Conservation (phyloP, 2,329 filamentous ascomycete species). For the Nemania bipapillata region DNA sequence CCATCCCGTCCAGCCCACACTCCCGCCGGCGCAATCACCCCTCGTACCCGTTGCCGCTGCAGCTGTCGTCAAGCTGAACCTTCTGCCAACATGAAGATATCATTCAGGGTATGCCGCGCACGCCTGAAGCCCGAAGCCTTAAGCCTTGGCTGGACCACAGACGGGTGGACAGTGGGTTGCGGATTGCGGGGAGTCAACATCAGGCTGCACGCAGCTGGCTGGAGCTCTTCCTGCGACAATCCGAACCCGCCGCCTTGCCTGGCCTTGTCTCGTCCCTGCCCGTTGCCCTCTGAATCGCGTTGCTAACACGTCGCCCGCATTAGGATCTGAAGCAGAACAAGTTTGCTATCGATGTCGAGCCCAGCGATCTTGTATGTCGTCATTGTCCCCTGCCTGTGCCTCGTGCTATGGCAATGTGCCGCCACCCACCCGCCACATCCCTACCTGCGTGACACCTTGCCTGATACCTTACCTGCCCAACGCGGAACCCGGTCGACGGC, state of each 20-base stretch:
- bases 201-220: slow-evolving; percentile 38
- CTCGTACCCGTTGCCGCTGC: slow-evolving; percentile 30
- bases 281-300: neutral
- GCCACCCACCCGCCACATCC: slow-evolving; percentile 2
- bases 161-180: neutral
- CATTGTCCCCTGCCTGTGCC: slow-evolving; percentile 44
- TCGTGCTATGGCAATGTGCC: slow-evolving; percentile 19
- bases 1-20: slow-evolving; percentile 24
- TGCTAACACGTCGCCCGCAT: slow-evolving; percentile 16
- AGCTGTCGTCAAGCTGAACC: slow-evolving; percentile 43
- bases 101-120: slow-evolving; percentile 66
- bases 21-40: slow-evolving; percentile 1
- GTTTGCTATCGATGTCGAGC: slow-evolving; percentile 95
- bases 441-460: no score
- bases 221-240: slow-evolving; percentile 35
- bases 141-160: neutral
- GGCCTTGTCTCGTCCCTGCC: slow-evolving; percentile 20
- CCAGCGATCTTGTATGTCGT: slow-evolving; percentile 83
- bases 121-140: neutral
- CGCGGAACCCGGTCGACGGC: slow-evolving; percentile 1
- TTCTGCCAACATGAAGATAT: slow-evolving; percentile 71
- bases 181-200: slow-evolving; percentile 31
- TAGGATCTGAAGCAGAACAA: slow-evolving; percentile 99
- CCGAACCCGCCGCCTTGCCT: slow-evolving; percentile 28
- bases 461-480: slow-evolving; percentile 24